Base-by-base conservation (phyloP, 495 filamentous ascomycete genomes). In the Hamigera avellanea region DNA sequence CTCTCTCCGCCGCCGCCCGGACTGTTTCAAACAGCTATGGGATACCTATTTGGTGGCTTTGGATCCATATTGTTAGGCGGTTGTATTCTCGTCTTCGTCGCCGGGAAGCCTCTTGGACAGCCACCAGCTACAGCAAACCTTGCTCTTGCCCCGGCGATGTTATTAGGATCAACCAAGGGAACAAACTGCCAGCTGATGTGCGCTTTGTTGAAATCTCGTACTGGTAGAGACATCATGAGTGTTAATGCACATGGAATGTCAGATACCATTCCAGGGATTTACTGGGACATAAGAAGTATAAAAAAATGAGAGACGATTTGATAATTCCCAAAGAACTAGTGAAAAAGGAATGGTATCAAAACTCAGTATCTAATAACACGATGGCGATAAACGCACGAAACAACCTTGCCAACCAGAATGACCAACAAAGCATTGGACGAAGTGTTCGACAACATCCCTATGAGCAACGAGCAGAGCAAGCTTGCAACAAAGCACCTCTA, bases 141-240 rank as follows among this genome's bases (percentile, higher is more conserved):
- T 13, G 80, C 76, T 1, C 61, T 83, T 3, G 79, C 71, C 74
- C 75, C 1, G 80, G 80, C 7, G 80, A 85, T 42, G 49, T 82
- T 1, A 50, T 84, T 0, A 46, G 62, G 26, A 66, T 86, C 43
- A 76, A 72, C 32, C 60, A 69, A 0, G 80, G 80, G 5, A 76
- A 78, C 50, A 81, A 78, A 46, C 51, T 84, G 1, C 77, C 78
- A 0, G 81, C 81, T 2, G 81, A 84, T 48, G 54, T 83, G 12
- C 69, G 80, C n/a, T 73, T 84, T 40, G 44, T 78, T 14, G 63
- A 76, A 19, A 63, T 70, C 12, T 78, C 53, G 83, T 0, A 84
- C 79, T 8, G 78, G 77, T 70, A 59, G 48, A 57, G 6, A 15
- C 14, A 21, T 26, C 21, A 30, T 19, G 13, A 2, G 26, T 26